Base-by-base conservation (phyloP, 352 stramenopile species). In the Pythium dissotocum region DNA sequence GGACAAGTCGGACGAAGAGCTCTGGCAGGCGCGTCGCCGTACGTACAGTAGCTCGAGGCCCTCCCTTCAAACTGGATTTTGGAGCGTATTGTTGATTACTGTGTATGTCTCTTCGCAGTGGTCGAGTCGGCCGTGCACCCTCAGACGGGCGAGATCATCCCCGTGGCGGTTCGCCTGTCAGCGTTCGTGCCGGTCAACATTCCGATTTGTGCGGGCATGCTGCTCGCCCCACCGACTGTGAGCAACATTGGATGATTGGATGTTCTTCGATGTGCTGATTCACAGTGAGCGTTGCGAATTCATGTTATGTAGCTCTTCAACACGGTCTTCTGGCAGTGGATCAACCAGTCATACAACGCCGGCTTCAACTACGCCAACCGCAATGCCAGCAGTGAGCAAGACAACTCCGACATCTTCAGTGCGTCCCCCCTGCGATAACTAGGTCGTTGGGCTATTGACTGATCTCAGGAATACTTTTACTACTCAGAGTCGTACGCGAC, bases 291-390 rank as follows among this genome's bases (percentile, higher is more conserved):
- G 21, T 24, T 24, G 21, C 21, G 21, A 24, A 24, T 24, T 24
- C 21, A 24, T 24, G 21, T 24, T 24, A 24, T 51, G 48, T 71
- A 75, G 71, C 54, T 75, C 21, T 72, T 68, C 59, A 92, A 93
- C 72, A 94, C 88, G 62, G 79, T 96, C 44, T 94, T 96, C 56
- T 95, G 80, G 85, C 89, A 96, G 66, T 96, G 89, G 89, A 73
- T 92, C 57, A 96, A 96, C 71, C 89, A 96, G 59, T 94, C 84
- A 73, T 96, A 94, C 77, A 95, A 92, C 72, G 86, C 87, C 1
- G 87, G 85, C 56, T 95, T 94, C 70, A 96, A 96, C 80, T 96
- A 94, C 71, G 84, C 89, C 33, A 96, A 96, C 72, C 84, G 89
- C 63, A 94, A 93, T 57, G 87, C 86, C 32, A 94, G 82, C 60